Evolutionary conservation across 129 eudicot species (phyloP), one percentile per base, ranked within the genome.

Genomic region (Deinandra increscens): DNA sequence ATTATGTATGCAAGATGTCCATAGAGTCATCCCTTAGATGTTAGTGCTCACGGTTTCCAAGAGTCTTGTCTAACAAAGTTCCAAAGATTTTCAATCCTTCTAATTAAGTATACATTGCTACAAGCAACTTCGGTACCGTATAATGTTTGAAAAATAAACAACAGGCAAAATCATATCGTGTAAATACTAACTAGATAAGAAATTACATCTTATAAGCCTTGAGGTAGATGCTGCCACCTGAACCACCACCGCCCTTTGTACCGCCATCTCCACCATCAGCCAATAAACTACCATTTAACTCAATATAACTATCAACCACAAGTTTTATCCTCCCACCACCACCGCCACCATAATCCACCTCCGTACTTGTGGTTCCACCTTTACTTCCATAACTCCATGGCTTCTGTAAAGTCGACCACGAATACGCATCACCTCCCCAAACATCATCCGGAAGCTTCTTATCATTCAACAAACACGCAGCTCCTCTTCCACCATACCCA

Each of bases 391-490:
- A 93, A 73, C 89, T 89, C 87, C 85, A 83, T 0, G 99, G 99
- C 59, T 53, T 76, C 73, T 68, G 68, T 78, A 93, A 68, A 34
- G 61, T 51, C 13, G 91, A 81, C 97, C 97, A 93, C 7, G 92
- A 74, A 79, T 93, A 93, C 0, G 92, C 87, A 82, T 89, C 97
- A 70, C 99, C 99, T 13, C 99, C 99, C 99, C 99, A 93, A 29
- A 85, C 92, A 80, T 93, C 99, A 10, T 89, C 99, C 29, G 92
- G 97, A 46, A 70, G 70, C 84, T 87, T 93, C 67, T 71, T 63
- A 29, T 80, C 81, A 72, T 79, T 84, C 42, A 33, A 68, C 88
- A 88, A 77, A 79, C 99, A 93, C 15, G 84, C 90, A 3, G 99
- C 99, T 20, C 99, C 99, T 76, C 99, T 68, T 5, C 97, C 99